These are phyloP conservation scores for Solanum pimpinellifolium DNA, from an alignment of 257 asterid genomes.

Conservation along the genomic window DNA sequence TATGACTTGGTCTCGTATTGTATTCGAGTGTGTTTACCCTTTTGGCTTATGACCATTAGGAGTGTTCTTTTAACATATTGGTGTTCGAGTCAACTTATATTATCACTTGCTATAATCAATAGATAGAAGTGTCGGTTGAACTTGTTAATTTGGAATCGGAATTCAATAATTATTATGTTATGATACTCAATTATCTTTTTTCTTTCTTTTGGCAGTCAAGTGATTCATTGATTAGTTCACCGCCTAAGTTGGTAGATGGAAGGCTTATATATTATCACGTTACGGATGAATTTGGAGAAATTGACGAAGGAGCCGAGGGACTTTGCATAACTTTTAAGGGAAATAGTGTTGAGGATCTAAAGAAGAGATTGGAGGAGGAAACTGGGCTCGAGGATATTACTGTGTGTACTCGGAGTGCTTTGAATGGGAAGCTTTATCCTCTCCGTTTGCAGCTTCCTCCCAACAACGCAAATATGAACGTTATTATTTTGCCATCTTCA, in stretches of 20 bases:
- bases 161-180: neutral
- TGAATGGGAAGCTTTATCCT: constrained; percentile 80
- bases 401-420: constrained; percentile 66
- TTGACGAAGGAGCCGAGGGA: constrained; percentile 59
- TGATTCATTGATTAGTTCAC: constrained; percentile 49
- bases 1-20: neutral
- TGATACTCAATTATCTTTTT: neutral
- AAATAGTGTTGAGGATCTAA: constrained; percentile 44
- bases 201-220: constrained; percentile 44
- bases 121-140: neutral
- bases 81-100: neutral
- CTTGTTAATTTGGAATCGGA: neutral
- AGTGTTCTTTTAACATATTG: neutral
- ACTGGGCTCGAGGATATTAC: constrained; percentile 47
- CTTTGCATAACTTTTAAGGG: constrained; percentile 58
- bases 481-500: constrained; percentile 55
- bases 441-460: constrained; percentile 96
- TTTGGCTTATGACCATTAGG: neutral
- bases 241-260: constrained; percentile 60
- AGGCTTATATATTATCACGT: constrained; percentile 45
- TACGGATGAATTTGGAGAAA: constrained; percentile 56
- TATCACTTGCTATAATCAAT: neutral
- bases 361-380: constrained; percentile 47
- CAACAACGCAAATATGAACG: constrained; percentile 58
- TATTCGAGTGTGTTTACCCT: neutral